Evolutionary conservation across 306 rosid genomes (phyloP).

Genomic region (Malus orientalis): DNA sequence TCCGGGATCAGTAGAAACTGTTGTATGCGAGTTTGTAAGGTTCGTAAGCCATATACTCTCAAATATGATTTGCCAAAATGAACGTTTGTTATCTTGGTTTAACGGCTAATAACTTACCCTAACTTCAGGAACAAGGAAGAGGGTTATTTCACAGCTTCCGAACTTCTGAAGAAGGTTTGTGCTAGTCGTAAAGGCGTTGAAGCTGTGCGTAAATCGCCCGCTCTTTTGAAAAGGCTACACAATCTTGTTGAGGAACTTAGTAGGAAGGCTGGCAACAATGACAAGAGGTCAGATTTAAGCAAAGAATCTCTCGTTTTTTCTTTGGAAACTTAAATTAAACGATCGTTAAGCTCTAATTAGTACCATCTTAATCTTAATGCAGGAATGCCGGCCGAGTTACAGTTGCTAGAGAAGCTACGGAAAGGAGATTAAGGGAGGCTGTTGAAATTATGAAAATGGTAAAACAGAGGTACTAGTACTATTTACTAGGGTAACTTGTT

Average conservation of each 20-base stretch:
- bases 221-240: slow-evolving; percentile 56
- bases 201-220: slow-evolving; percentile 50
- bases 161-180: slow-evolving; percentile 60
- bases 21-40: slow-evolving; percentile 68
- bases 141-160: slow-evolving; percentile 65
- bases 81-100: neutral
- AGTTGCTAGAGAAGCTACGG: slow-evolving; percentile 39
- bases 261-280: slow-evolving; percentile 35
- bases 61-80: neutral
- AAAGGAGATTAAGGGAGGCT: slow-evolving; percentile 70
- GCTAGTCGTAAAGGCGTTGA: slow-evolving; percentile 45
- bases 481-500: neutral
- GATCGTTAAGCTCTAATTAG: neutral
- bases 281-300: slow-evolving; percentile 50
- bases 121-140: slow-evolving; percentile 80
- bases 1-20: slow-evolving; percentile 42
- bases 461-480: neutral
- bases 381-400: slow-evolving; percentile 44
- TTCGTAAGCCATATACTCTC: neutral
- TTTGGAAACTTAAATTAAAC: neutral
- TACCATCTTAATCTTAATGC: slow-evolving; percentile 10
- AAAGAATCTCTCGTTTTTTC: neutral
- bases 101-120: neutral
- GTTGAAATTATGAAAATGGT: slow-evolving; percentile 49
- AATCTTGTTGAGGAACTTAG: slow-evolving; percentile 63